Evolutionary conservation across 495 filamentous ascomycete species (phyloP).

Genomic region (Xylaria acuta): DNA sequence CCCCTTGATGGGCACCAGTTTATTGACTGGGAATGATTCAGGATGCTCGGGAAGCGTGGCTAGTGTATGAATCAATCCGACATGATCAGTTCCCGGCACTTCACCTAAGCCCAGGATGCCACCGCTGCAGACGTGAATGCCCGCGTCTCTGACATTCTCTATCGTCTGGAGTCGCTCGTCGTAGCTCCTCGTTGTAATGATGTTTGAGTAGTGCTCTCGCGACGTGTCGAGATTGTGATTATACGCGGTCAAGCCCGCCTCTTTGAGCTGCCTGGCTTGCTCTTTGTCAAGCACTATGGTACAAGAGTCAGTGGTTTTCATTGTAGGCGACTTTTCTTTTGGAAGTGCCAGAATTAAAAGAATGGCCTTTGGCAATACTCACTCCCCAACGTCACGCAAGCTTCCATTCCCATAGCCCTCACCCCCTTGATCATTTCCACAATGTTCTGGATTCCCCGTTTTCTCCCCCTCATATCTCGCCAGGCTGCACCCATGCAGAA

Average conservation of each 20-base stretch:
- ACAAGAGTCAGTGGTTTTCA: background rate
- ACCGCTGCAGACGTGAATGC: conserved; percentile 84
- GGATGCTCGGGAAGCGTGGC: conserved; percentile 77
- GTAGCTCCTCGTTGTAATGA: conserved; percentile 82
- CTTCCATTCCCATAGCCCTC: conserved; percentile 80
- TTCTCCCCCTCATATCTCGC: conserved; percentile 89
- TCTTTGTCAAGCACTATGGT: conserved; percentile 68
- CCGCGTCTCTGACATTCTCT: conserved; percentile 75
- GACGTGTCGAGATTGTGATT: conserved; percentile 91
- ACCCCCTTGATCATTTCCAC: conserved; percentile 82
- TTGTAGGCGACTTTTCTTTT: background rate
- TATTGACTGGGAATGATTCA: conserved; percentile 85
- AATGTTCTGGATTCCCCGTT: conserved; percentile 76
- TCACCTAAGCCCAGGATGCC: conserved; percentile 84
- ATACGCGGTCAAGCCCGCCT: conserved; percentile 85
- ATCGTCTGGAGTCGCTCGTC: conserved; percentile 82
- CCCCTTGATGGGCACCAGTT: conserved; percentile 83
- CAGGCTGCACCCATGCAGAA: conserved; percentile 95
- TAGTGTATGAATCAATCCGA: conserved; percentile 80
- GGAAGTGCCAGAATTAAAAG: background rate
- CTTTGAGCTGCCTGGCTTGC: conserved; percentile 79
- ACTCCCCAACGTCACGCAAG: conserved; percentile 82
- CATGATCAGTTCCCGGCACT: conserved; percentile 68
- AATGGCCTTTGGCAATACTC: background rate
- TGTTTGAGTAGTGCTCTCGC: conserved; percentile 80